Evolutionary conservation across 345 rosid genomes (phyloP).

Genomic region (Geranium brycei): DNA sequence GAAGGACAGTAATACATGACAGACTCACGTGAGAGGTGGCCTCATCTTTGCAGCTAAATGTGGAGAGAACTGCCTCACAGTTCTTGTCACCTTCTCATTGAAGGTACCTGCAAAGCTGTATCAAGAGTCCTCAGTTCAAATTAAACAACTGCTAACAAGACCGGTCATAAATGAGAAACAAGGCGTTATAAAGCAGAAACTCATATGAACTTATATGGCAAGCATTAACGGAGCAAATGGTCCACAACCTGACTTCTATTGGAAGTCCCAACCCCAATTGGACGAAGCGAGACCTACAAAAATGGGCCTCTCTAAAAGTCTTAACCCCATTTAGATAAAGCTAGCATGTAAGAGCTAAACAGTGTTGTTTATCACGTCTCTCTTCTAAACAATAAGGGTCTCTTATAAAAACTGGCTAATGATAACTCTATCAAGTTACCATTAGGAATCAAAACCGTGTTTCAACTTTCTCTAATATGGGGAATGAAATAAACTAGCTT

Average conservation of each 20-base stretch:
- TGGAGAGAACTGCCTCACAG: slow-evolving; percentile 82
- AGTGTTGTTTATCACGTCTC: too few species aligned
- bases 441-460: too few species aligned
- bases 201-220: background rate
- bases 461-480: too few species aligned
- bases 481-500: too few species aligned
- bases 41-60: slow-evolving; percentile 94
- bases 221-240: background rate
- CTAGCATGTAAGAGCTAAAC: too few species aligned
- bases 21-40: slow-evolving; percentile 67
- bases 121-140: slow-evolving; percentile 11
- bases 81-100: slow-evolving; percentile 80
- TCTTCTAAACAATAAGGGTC: too few species aligned
- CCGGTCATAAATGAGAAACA: background rate
- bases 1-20: background rate
- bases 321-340: background rate
- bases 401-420: too few species aligned
- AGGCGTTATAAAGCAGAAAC: background rate
- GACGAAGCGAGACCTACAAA: background rate
- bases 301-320: background rate
- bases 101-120: slow-evolving; percentile 93
- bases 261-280: background rate
- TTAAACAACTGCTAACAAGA: background rate
- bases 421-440: too few species aligned
- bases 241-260: background rate